Conservation (phyloP, 139 green algal species). For the Tetraselmis striata region DNA sequence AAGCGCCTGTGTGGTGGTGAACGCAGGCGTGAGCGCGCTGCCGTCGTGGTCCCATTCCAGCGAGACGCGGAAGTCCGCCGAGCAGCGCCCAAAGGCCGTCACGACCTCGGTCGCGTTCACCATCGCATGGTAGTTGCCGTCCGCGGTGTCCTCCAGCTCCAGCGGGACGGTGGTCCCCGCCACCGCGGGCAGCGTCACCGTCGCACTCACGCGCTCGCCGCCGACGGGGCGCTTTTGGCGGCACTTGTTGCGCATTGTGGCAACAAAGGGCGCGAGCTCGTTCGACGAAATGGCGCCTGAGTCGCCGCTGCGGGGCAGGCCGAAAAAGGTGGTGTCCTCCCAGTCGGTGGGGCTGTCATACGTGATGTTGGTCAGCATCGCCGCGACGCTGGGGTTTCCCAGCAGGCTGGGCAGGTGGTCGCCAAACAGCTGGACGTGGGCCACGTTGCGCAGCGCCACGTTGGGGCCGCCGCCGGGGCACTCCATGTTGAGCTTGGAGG, state of each 20-base stretch:
- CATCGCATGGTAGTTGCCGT: background rate
- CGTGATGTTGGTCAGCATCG: background rate
- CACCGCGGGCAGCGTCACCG: background rate
- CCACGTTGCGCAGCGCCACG: background rate
- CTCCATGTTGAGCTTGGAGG: background rate
- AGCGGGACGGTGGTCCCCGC: background rate
- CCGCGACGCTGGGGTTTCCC: background rate
- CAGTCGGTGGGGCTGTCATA: background rate
- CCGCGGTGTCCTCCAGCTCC: background rate
- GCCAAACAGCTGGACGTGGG: background rate
- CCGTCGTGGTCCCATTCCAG: background rate
- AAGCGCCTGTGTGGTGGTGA: background rate
- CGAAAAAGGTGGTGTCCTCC: background rate
- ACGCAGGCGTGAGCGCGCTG: background rate
- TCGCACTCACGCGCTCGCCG: background rate
- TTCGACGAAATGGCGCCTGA: background rate
- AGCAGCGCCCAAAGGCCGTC: background rate
- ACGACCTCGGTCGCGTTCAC: background rate
- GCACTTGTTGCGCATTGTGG: background rate
- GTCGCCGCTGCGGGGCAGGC: background rate
- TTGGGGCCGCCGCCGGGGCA: background rate
- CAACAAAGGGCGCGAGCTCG: background rate
- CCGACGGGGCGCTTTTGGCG: background rate
- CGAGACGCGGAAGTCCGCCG: background rate
- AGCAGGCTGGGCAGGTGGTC: background rate